Percentiles rank a stretch among this genome's conserved stretches.
These are phyloP conservation scores for Cenococcum geophilum DNA, from an alignment of 495 filamentous ascomycete species.

Conservation along the genomic window DNA sequence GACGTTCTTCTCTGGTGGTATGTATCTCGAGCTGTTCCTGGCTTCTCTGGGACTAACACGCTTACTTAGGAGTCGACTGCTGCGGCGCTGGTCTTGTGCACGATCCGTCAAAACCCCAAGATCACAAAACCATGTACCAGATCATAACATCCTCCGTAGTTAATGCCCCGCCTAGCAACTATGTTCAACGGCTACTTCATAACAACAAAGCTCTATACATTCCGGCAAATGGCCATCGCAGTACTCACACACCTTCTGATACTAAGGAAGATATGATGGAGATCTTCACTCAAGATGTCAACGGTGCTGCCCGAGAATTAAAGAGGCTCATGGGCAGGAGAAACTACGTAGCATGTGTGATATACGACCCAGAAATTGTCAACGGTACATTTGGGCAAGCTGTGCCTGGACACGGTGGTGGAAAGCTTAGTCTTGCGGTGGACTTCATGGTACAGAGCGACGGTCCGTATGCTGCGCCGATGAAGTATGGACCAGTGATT, in stretches of 20 bases:
- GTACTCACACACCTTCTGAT: constrained; percentile 59
- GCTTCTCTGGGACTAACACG: background rate
- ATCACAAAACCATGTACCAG: constrained; percentile 99
- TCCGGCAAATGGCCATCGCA: constrained; percentile 83
- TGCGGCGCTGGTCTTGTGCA: constrained; percentile 91
- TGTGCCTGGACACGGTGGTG: constrained; percentile 42
- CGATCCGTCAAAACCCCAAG: constrained; percentile 79
- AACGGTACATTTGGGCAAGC: constrained; percentile 48
- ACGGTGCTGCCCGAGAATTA: constrained; percentile 68
- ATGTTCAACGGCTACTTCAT: constrained; percentile 88
- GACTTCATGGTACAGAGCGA: constrained; percentile 98
- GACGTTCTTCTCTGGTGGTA: constrained; percentile 87
- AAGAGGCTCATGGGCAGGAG: constrained; percentile 86
- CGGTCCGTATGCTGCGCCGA: constrained; percentile 65
- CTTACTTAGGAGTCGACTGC: constrained; percentile 64
- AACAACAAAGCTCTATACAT: constrained; percentile 85
- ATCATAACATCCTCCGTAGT: constrained; percentile 88
- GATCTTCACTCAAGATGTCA: constrained; percentile 88
- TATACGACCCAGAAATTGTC: constrained; percentile 80
- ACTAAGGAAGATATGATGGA: constrained; percentile 99
- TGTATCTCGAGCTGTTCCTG: constrained; percentile 22
- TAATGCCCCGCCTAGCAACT: constrained; percentile 73
- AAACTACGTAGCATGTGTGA: constrained; percentile 92
- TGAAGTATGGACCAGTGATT: constrained; percentile 96
- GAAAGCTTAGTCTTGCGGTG: constrained; percentile 80